Evolutionary conservation across 768 basidiomycete genomes (phyloP).

Genomic region (Pulveroboletus ravenelii): DNA sequence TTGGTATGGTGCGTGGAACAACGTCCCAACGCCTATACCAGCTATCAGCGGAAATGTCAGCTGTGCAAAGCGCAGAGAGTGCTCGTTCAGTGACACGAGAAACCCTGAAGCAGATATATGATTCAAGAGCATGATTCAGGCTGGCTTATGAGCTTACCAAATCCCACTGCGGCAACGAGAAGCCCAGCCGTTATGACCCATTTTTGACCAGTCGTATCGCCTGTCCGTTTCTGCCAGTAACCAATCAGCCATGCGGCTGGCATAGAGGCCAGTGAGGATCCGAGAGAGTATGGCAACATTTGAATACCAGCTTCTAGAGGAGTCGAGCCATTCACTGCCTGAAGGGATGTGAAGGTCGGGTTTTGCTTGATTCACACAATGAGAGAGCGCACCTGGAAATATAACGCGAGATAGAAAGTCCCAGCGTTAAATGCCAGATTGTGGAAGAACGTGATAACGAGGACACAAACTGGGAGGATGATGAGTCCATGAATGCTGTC

Average conservation of each 20-base stretch:
- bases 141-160: constrained; percentile 44
- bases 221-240: constrained; percentile 53
- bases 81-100: constrained; percentile 56
- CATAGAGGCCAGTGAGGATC: constrained; percentile 80
- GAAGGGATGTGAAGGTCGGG: constrained; percentile 4
- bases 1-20: constrained; percentile 84
- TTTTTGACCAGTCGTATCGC: constrained; percentile 62
- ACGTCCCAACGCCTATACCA: constrained; percentile 75
- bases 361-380: background rate
- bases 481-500: constrained; percentile 7
- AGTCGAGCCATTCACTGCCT: constrained; percentile 70
- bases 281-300: constrained; percentile 80
- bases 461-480: constrained; percentile 48
- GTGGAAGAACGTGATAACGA: constrained; percentile 72
- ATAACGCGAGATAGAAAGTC: constrained; percentile 82
- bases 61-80: constrained; percentile 43
- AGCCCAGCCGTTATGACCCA: constrained; percentile 60
- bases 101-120: constrained; percentile 46
- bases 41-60: constrained; percentile 61
- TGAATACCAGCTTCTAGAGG: constrained; percentile 69
- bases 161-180: constrained; percentile 61
- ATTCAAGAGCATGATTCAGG: background rate
- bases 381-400: constrained; percentile 59
- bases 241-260: constrained; percentile 82
- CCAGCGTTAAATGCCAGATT: constrained; percentile 81